A percentile compares a stretch with the other conserved stretches of the same genome.
phyloP scores from a whole-genome alignment of 768 basidiomycete genomes.

The Mycena floridula region DNA sequence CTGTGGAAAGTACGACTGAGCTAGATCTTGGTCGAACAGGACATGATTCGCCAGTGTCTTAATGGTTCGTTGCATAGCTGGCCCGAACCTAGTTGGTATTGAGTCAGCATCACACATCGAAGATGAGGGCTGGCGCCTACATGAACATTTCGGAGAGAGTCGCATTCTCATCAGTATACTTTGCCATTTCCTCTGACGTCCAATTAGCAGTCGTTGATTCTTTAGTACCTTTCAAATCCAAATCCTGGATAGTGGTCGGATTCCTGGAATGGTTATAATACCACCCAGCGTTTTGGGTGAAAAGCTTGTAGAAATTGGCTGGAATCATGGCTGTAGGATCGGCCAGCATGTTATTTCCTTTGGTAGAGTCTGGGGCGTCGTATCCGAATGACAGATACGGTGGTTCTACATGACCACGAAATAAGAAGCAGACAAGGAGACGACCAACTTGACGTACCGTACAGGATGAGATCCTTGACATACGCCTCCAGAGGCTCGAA shows the following conservation, averaged over 20 bases:
- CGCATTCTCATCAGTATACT: constrained; percentile 2
- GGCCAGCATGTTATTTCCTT: constrained; percentile 5
- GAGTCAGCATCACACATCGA: too few relatives aligned
- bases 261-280: constrained; percentile 10
- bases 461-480: constrained; percentile 9
- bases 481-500: constrained; percentile 5
- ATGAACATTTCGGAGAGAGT: constrained; percentile 1
- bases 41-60: not conserved
- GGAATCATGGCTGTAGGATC: constrained; percentile 5
- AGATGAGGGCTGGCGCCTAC: too few relatives aligned
- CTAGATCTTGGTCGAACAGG: constrained; percentile 5
- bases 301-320: too few relatives aligned
- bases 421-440: not conserved
- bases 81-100: too few relatives aligned
- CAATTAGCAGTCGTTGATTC: constrained; percentile 5
- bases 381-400: constrained; percentile 9
- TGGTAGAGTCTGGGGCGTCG: constrained; percentile 2
- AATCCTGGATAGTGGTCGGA: not conserved
- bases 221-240: constrained; percentile 3
- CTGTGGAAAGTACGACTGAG: constrained; percentile 3
- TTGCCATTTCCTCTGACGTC: constrained; percentile 4
- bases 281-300: too few relatives aligned
- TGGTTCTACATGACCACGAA: constrained; percentile 4
- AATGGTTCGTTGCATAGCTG: constrained; percentile 1
- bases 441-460: constrained; percentile 6